Base-by-base conservation (phyloP, 108 stramenopile species). In the Stephanodiscus triporus region DNA sequence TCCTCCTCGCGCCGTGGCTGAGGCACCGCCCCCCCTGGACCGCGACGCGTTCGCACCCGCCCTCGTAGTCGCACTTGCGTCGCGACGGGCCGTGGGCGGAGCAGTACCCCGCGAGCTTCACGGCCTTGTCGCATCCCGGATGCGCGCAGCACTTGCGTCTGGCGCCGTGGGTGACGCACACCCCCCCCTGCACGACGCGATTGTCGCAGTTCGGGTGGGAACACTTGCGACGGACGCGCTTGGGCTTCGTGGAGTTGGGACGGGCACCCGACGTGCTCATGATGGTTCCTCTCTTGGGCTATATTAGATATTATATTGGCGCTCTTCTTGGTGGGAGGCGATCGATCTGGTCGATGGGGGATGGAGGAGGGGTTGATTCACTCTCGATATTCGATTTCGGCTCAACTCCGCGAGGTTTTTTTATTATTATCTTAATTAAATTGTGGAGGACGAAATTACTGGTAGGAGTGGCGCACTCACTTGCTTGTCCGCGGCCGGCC, bases 131-230 rank as follows among this genome's bases (percentile, higher is more conserved):
- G 63, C 80, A 81, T 19, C 70, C 70, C 32, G 64, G 63, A 36
- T 61, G 58, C 20, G 53, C 36, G 70, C 80, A 81, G 16, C 76
- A 24, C 26, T 77, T 77, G 23, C 80, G 80, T 22, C 77, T 71
- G 54, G 80, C 80, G 58, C 80, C 80, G 63, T 81, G 80, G 47
- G 76, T 73, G n/a, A 81, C 80, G 76, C 80, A 81, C n/a, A 77
- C 76, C 9, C 80, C 80, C 1, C 80, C 80, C 47, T 81, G 80
- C 65, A 81, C 80, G 69, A 81, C 80, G 19, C 80, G 64, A 70
- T 81, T 81, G 70, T 62, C 62, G 51, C 80, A 81, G 40, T 26
- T 19, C 19, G 63, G 64, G 56, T 34, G 29, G 37, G 75, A 61
- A 54, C 80, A 81, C 58, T 77, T 71, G 47, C 80, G 70, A 16